Evolutionary conservation across 208 protist species (phyloP), one percentile per base, ranked within the genome.

Genomic region (Trypanosoma lewisi): DNA sequence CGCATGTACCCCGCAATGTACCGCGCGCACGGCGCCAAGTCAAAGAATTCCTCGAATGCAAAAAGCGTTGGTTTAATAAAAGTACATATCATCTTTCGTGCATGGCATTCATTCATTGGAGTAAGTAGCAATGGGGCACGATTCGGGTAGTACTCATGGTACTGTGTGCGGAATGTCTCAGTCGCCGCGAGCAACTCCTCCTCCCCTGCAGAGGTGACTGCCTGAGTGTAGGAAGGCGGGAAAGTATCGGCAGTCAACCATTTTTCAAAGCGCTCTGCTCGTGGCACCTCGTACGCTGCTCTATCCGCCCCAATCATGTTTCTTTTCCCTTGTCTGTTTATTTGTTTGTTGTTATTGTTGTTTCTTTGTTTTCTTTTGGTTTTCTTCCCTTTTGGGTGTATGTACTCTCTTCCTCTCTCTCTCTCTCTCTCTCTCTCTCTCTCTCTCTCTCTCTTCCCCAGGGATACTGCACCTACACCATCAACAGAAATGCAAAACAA

Each of bases 11-110:
- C 75, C 7, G 93, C 80, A 30, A 97, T 63, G 67, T 90, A 98
- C 28, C 58, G 33, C 37, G 75, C 75, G 64, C 80, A 91, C 7
- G 61, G 57, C 5, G 85, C 57, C 28, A 83, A 48, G 53, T 96
- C 81, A 70, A 83, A 97, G 1, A 97, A 61, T 11, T 93, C 78
- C 55, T 88, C 77, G 65, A 80, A 96, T 0, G 63, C 53, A 2
- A 97, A 63, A 12, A 80, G 27, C 1, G 90, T 95, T 1, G 95
- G 95, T 11, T 87, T 80, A 39, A 98, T 79, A 68, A 87, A 96
- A 1, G 90, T 95, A 63, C 89, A 96, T 49, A 98, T 89, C 69
- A 97, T 87, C 59, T 97, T 97, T 30, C 64, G 73, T 11, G 73
- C 51, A 19, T 64, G 65, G 55, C 78, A 82, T 68, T 97, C 91